A percentile compares a stretch with the other conserved stretches of the same genome.
phyloP scores from a whole-genome alignment of 2,329 filamentous ascomycete species.

The Penicillium corylophilum region DNA sequence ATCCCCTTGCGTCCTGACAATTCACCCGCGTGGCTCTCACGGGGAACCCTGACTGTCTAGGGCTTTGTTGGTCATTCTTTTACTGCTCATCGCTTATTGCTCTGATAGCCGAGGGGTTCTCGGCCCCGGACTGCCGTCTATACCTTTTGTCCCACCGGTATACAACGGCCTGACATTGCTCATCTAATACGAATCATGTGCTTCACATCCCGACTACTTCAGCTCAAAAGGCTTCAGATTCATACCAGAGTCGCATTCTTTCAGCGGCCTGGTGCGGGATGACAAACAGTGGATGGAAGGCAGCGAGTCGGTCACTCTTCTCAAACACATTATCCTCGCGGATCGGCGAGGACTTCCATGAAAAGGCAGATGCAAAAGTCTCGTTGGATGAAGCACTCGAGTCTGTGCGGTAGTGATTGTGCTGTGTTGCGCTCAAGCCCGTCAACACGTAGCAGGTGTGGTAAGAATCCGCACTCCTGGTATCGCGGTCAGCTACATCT shows the following conservation, averaged over 20 bases:
- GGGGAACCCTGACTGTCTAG: neutral
- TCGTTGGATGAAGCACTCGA: slow-evolving; percentile 30
- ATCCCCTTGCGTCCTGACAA: slow-evolving; percentile 14
- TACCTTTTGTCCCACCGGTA: neutral
- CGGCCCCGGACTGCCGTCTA: neutral
- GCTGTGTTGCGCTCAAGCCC: slow-evolving; percentile 78
- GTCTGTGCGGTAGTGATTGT: slow-evolving; percentile 54
- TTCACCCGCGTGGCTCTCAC: slow-evolving; percentile 14
- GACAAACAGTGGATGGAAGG: slow-evolving; percentile 81
- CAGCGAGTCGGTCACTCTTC: slow-evolving; percentile 65
- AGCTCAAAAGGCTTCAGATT: slow-evolving; percentile 28
- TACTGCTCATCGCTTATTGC: neutral
- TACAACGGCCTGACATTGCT: neutral
- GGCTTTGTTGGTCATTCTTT: neutral
- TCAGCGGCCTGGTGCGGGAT: slow-evolving; percentile 71
- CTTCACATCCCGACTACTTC: neutral
- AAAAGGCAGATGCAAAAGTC: slow-evolving; percentile 38
- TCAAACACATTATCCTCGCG: slow-evolving; percentile 63
- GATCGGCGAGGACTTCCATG: slow-evolving; percentile 41
- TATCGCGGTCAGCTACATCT: slow-evolving; percentile 21
- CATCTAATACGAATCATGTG: neutral
- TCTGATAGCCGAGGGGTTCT: neutral
- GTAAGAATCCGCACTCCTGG: slow-evolving; percentile 77
- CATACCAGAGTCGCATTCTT: slow-evolving; percentile 65
- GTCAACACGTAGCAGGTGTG: slow-evolving; percentile 90